Evolutionary conservation across 2,329 filamentous ascomycete species (phyloP), one percentile per base, ranked within the genome.

Genomic region (Westerdykella aurantiaca): DNA sequence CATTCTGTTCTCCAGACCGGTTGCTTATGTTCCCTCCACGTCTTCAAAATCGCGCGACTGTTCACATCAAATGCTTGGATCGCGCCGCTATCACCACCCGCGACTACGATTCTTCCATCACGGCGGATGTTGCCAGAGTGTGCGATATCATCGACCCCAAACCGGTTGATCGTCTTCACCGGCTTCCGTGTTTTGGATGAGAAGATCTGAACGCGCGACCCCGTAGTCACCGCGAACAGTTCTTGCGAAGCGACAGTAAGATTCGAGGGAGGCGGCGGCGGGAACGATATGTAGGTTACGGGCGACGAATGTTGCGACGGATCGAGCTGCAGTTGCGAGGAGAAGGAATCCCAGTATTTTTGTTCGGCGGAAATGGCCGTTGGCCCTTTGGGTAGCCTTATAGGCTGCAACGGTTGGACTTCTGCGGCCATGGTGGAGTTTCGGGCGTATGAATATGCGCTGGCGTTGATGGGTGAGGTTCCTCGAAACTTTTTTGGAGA

Each of bases 41-140:
- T 96, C 74, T 93, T 91, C 57, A 98, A 72, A 53, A 98, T 95
- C 3, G 89, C 89, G 51, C 93, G 80, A 45, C 89, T 91, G 63
- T 78, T 83, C 41, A 95, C 82, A 62, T 98, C 93, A 63, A 97
- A 98, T 11, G 96, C 89, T 69, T 98, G 94, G 54, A 98, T 87
- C 49, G 85, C 83, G 45, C 94, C 94, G 34, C 82, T 85, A 64
- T 96, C 91, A 56, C 96, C 91, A 58, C 91, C 91, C 25, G 91
- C 89, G 31, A 94, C 85, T 56, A 98, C 71, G 45, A 98, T 86
- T 49, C 88, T 81, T 34, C 90, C 91, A 71, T 98, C 93, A 44
- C 83, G 79, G 46, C 93, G 81, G 51, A 97, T 85, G 63, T 95
- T 88, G 49, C 88, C 93, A 57, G 86, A 87, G 60, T 91, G 86